These are phyloP conservation scores for Scleroderma bovista DNA, from an alignment of 768 basidiomycete species.

Conservation along the genomic window DNA sequence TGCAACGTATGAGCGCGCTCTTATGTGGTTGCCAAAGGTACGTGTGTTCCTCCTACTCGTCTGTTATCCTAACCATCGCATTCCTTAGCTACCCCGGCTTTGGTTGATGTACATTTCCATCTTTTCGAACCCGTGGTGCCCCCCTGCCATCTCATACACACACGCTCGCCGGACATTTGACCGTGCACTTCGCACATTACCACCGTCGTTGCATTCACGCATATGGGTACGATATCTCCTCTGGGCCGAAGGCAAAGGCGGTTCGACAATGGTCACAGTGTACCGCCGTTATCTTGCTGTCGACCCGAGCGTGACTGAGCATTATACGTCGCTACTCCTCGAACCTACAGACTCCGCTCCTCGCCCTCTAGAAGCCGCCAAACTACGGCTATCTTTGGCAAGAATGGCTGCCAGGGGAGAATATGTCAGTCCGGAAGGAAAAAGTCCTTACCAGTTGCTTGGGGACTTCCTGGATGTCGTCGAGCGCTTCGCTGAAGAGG, in stretches of 20 bases:
- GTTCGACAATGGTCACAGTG: conserved; percentile 68
- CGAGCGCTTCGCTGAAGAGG: conserved; percentile 86
- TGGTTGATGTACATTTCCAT: conserved; percentile 93
- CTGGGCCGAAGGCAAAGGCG: conserved; percentile 84
- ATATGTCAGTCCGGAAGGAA: conserved; percentile 85
- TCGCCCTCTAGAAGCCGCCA: conserved; percentile 89
- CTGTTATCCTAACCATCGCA: conserved; percentile 4
- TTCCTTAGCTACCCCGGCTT: conserved; percentile 73
- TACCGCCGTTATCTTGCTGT: conserved; percentile 87
- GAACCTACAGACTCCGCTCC: conserved; percentile 51
- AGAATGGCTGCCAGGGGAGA: conserved; percentile 78
- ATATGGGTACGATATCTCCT: conserved; percentile 91
- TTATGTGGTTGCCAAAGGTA: conserved; percentile 93
- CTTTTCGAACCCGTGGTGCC: conserved; percentile 86
- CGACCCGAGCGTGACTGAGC: conserved; percentile 77
- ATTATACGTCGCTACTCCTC: conserved; percentile 66
- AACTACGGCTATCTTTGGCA: conserved; percentile 78
- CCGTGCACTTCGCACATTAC: conserved; percentile 87
- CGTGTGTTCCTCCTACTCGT: conserved; percentile 19
- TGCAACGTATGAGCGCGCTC: conserved; percentile 83
- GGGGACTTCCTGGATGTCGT: conserved; percentile 90
- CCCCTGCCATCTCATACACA: conserved; percentile 74
- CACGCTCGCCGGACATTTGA: conserved; percentile 95
- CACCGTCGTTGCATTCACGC: conserved; percentile 85
- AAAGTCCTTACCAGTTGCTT: conserved; percentile 92